Percentiles rank a stretch among this genome's conserved stretches.
Conservation (phyloP, 129 eudicot species). For the Pittosporum tobira region DNA sequence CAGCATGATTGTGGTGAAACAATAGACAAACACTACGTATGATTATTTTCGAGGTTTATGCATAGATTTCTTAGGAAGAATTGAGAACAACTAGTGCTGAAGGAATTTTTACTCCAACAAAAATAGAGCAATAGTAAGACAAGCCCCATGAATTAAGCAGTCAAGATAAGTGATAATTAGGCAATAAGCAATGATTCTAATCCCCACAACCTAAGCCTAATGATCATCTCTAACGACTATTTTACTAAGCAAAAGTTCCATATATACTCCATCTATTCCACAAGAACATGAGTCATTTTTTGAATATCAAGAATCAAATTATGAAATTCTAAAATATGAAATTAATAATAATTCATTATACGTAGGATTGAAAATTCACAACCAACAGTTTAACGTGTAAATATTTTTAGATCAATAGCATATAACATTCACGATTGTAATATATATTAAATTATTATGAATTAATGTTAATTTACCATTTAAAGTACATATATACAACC, state of each 20-base stretch:
- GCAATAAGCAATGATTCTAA: slow-evolving; percentile 7
- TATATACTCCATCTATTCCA: background rate
- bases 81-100: background rate
- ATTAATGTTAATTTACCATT: no score
- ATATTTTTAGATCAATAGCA: no score
- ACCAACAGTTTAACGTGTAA: no score
- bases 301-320: background rate
- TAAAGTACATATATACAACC: background rate
- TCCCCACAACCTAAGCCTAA: slow-evolving; percentile 3
- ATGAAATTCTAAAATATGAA: background rate
- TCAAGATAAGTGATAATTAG: slow-evolving; percentile 13
- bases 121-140: background rate
- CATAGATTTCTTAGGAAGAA: no score
- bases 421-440: no score
- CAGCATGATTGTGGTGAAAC: no score
- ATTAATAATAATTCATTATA: no score
- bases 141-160: slow-evolving; percentile 5
- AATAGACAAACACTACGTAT: no score
- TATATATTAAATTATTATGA: no score
- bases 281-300: background rate
- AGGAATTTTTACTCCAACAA: background rate
- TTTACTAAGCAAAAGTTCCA: no score
- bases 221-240: background rate
- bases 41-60: no score
- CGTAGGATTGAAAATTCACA: no score